phyloP scores from a whole-genome alignment of 768 basidiomycete species.

The Peribolospora kevripleyi region DNA sequence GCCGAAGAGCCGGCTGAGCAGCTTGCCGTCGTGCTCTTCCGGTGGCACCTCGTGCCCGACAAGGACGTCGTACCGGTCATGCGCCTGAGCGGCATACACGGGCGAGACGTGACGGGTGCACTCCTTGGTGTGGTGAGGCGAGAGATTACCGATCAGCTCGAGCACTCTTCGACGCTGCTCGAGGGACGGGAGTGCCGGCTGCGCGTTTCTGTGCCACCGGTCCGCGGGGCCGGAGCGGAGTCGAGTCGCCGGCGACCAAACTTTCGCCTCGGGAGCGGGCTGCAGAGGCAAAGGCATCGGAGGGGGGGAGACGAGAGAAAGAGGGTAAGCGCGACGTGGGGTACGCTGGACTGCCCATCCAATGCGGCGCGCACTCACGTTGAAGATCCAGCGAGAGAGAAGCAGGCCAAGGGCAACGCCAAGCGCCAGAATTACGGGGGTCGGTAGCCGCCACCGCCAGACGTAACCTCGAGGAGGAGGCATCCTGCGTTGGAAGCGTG shows the following conservation, averaged over 20 bases:
- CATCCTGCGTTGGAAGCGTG: too few relatives aligned
- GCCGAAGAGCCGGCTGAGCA: slow-evolving; percentile 13
- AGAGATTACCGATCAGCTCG: slow-evolving; percentile 59
- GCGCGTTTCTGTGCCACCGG: too few relatives aligned
- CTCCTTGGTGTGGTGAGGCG: slow-evolving; percentile 72
- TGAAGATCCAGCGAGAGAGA: too few relatives aligned
- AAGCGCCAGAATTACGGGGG: too few relatives aligned
- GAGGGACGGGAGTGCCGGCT: slow-evolving; percentile 37
- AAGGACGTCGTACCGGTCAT: slow-evolving; percentile 60
- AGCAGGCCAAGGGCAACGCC: too few relatives aligned
- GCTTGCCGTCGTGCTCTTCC: slow-evolving; percentile 12
- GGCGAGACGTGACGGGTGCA: slow-evolving; percentile 68
- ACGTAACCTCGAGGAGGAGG: too few relatives aligned
- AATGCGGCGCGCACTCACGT: neutral
- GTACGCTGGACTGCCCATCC: slow-evolving; percentile 3
- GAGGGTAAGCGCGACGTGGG: neutral
- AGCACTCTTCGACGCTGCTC: slow-evolving; percentile 69
- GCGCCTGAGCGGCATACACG: slow-evolving; percentile 58
- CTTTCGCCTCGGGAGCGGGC: neutral
- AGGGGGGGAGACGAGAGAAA: neutral
- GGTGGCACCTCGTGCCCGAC: slow-evolving; percentile 38
- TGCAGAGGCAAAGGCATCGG: neutral
- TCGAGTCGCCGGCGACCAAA: too few relatives aligned
- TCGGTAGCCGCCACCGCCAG: too few relatives aligned
- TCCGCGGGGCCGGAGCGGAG: too few relatives aligned